phyloP scores from a whole-genome alignment of 108 stramenopile genomes.

The Stephanodiscus triporus region DNA sequence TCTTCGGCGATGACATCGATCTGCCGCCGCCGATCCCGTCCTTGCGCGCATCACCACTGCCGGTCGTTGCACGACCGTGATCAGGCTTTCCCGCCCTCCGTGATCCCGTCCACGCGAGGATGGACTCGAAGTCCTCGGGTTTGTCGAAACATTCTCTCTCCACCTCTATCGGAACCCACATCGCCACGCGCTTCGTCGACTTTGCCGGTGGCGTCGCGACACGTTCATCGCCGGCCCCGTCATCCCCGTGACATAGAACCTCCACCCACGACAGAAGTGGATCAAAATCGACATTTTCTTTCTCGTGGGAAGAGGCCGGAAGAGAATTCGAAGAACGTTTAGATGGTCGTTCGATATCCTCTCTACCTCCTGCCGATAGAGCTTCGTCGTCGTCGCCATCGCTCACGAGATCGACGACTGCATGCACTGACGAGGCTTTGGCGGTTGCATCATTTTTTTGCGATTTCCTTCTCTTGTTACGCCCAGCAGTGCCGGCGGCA shows the following conservation, averaged over 20 bases:
- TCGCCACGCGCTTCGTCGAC: constrained; percentile 1
- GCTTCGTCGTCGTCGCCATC: constrained; percentile 12
- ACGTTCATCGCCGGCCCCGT: constrained; percentile 9
- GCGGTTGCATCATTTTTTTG: background rate
- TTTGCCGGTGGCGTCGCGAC: background rate
- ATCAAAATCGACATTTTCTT: constrained; percentile 4
- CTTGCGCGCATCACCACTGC: constrained; percentile 1
- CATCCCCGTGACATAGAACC: constrained; percentile 40
- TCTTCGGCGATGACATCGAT: constrained; percentile 12
- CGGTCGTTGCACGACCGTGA: background rate
- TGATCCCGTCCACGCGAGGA: constrained; percentile 28
- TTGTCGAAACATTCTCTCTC: constrained; percentile 44
- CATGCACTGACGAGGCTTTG: background rate
- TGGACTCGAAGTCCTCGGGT: constrained; percentile 54
- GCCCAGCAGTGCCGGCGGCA: background rate
- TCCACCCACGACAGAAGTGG: constrained; percentile 51
- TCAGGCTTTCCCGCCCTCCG: background rate
- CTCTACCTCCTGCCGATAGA: background rate
- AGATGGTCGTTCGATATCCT: background rate
- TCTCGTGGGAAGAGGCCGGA: no score
- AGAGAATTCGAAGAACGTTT: background rate
- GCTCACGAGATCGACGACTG: constrained; percentile 18
- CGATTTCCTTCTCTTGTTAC: constrained; percentile 5
- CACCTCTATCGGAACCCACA: constrained; percentile 37
- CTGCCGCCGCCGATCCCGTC: background rate